Percentiles rank a stretch among this genome's conserved stretches.
Evolutionary conservation across 1,284 basidiomycete genomes (phyloP).

Genomic region (Bjerkandera adusta): DNA sequence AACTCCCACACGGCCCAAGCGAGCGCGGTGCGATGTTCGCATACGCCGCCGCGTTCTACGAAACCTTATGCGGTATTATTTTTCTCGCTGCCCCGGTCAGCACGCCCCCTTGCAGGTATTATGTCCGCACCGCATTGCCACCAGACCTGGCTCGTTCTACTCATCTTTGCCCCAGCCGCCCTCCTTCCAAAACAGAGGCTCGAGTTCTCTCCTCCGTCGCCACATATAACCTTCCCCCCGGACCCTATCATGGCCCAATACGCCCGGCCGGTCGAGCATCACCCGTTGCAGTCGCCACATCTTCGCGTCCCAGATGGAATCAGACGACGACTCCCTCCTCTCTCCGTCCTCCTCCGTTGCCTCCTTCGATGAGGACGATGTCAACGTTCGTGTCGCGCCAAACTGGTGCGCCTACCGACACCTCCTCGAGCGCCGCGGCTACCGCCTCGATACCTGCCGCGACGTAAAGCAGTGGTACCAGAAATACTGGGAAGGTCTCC

Average conservation of each 20-base stretch:
- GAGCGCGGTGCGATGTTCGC: conserved; percentile 15
- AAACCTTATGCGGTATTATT: conserved; percentile 11
- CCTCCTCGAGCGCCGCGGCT: conserved; percentile 49
- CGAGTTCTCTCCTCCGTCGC: conserved; percentile 9
- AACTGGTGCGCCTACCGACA: conserved; percentile 57
- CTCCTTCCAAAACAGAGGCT: conserved; percentile 13
- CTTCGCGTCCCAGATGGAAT: conserved; percentile 20
- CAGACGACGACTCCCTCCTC: conserved; percentile 30
- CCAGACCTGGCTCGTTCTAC: conserved; percentile 8
- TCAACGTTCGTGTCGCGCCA: conserved; percentile 56
- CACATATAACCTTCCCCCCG: conserved; percentile 17
- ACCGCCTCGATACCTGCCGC: conserved; percentile 62
- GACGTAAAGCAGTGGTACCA: conserved; percentile 61
- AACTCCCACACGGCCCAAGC: conserved; percentile 9
- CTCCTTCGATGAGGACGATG: conserved; percentile 61
- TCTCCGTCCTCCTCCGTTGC: conserved; percentile 39
- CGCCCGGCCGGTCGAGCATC: conserved; percentile 7
- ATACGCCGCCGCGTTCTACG: conserved; percentile 5
- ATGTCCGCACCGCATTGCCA: conserved; percentile 13
- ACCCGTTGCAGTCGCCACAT: conserved; percentile 9
- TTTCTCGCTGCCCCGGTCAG: conserved; percentile 10
- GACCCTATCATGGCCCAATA: conserved; percentile 10
- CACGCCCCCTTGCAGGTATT: conserved; percentile 14
- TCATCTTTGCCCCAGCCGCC: conserved; percentile 4
- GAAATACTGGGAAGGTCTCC: conserved; percentile 30